Evolutionary conservation across 23 red algal species (phyloP).

Genomic region (Agarophyton chilense): DNA sequence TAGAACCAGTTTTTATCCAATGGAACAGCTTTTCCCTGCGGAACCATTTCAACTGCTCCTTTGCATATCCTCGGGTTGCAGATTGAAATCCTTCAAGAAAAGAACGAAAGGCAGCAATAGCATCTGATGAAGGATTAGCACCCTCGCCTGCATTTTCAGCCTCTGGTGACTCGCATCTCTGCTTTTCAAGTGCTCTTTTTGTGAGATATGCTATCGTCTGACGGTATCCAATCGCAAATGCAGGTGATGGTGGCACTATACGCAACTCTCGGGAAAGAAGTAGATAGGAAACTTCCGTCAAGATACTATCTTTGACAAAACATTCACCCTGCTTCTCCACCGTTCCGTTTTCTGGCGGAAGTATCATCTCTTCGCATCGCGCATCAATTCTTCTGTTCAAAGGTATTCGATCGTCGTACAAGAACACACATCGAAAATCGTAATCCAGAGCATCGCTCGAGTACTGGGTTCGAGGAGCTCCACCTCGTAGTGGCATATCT

Average conservation of each 20-base stretch:
- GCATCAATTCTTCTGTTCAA: constrained; percentile 84
- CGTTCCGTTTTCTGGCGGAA: not conserved
- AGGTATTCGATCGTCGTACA: constrained; percentile 54
- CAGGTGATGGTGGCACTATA: constrained; percentile 16
- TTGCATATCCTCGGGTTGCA: constrained; percentile 87
- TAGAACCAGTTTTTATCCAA: constrained; percentile 63
- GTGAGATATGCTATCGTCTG: constrained; percentile 85
- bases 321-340: not conserved
- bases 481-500: constrained; percentile 73
- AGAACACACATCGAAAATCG: constrained; percentile 95
- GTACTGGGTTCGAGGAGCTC: constrained; percentile 39
- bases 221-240: constrained; percentile 91
- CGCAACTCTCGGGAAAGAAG: not conserved
- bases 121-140: not conserved
- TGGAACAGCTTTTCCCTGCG: constrained; percentile 74
- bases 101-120: constrained; percentile 36
- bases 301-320: constrained; percentile 10
- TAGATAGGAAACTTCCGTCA: constrained; percentile 64
- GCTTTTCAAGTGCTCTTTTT: constrained; percentile 36
- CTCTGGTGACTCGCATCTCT: too few relatives aligned
- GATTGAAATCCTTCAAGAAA: constrained; percentile 73
- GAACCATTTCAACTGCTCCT: constrained; percentile 88
- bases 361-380: constrained; percentile 89
- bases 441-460: constrained; percentile 14
- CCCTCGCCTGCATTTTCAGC: not conserved